These are phyloP conservation scores for Triticum timopheevii DNA, from an alignment of 176 grass and related monocot species.

Conservation along the genomic window DNA sequence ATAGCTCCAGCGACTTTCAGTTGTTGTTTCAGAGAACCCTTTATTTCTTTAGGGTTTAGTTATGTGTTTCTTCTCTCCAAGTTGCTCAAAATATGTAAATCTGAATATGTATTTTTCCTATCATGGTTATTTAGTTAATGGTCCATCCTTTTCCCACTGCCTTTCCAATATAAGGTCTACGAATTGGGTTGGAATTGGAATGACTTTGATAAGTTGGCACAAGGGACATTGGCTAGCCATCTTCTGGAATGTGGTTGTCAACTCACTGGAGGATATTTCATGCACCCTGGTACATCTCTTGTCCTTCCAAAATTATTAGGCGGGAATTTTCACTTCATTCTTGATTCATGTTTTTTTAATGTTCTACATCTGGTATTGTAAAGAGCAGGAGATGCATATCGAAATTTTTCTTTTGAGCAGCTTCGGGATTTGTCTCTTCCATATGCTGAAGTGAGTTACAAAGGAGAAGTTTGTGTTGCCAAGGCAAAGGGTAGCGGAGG, in stretches of 20 bases:
- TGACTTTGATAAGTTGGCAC: constrained; percentile 65
- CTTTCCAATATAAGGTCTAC: constrained; percentile 63
- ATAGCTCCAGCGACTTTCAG: background rate
- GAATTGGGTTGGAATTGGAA: constrained; percentile 94
- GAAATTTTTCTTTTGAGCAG: constrained; percentile 74
- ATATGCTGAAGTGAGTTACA: constrained; percentile 77
- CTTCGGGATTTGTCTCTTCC: constrained; percentile 90
- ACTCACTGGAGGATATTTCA: constrained; percentile 97
- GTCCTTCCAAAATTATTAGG: constrained; percentile 39
- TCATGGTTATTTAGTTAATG: constrained; percentile 18
- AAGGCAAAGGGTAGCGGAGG: constrained; percentile 81
- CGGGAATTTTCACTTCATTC: background rate
- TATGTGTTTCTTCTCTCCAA: background rate
- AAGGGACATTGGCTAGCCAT: constrained; percentile 88
- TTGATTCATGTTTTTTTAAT: constrained; percentile 14
- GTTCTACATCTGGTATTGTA: constrained; percentile 31
- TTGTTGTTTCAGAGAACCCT: background rate
- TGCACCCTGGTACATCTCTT: constrained; percentile 76
- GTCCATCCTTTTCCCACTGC: constrained; percentile 23
- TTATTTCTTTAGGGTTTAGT: background rate
- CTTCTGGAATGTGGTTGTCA: constrained; percentile 98
- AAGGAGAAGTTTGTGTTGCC: constrained; percentile 73
- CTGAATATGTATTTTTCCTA: background rate
- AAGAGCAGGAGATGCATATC: constrained; percentile 74
- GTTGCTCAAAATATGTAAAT: background rate